These are phyloP conservation scores for Aspergillus heteromorphus DNA, from an alignment of 495 filamentous ascomycete genomes.

Conservation along the genomic window DNA sequence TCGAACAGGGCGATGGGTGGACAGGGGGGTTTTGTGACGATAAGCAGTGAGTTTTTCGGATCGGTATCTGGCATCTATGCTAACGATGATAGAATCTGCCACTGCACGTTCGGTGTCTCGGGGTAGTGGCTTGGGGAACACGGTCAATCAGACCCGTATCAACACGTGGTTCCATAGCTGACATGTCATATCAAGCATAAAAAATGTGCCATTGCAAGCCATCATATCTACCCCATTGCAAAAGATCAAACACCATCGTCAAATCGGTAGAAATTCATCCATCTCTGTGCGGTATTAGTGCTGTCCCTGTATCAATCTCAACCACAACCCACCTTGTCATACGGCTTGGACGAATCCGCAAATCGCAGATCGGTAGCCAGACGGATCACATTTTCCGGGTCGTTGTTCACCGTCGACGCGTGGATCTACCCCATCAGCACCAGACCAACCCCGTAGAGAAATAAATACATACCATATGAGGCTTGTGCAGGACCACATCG, in stretches of 20 bases:
- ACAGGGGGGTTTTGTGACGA: conserved; percentile 8
- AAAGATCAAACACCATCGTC: conserved; percentile 27
- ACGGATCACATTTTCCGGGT: conserved; percentile 49
- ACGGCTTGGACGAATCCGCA: conserved; percentile 44
- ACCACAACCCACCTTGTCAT: conserved; percentile 33
- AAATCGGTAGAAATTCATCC: conserved; percentile 35
- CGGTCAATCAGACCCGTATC: not conserved
- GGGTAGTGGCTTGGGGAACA: not conserved
- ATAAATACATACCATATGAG: conserved; percentile 39
- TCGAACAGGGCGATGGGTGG: conserved; percentile 6
- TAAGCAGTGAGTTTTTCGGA: not conserved
- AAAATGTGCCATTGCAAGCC: not conserved
- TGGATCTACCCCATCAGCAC: conserved; percentile 40
- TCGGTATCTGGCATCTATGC: not conserved
- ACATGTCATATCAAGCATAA: no score
- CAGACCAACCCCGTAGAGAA: not conserved
- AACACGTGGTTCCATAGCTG: no score
- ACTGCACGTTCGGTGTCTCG: conserved; percentile 3
- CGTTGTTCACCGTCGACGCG: conserved; percentile 51
- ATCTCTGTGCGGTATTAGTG: conserved; percentile 20
- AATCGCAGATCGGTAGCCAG: conserved; percentile 55
- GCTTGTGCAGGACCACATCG: conserved; percentile 56
- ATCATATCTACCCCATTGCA: not conserved
- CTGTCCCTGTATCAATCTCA: not conserved
- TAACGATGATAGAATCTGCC: conserved; percentile 5